Evolutionary conservation across 495 filamentous ascomycete species (phyloP), one percentile per base, ranked within the genome.

Genomic region (Tricharina praecox): DNA sequence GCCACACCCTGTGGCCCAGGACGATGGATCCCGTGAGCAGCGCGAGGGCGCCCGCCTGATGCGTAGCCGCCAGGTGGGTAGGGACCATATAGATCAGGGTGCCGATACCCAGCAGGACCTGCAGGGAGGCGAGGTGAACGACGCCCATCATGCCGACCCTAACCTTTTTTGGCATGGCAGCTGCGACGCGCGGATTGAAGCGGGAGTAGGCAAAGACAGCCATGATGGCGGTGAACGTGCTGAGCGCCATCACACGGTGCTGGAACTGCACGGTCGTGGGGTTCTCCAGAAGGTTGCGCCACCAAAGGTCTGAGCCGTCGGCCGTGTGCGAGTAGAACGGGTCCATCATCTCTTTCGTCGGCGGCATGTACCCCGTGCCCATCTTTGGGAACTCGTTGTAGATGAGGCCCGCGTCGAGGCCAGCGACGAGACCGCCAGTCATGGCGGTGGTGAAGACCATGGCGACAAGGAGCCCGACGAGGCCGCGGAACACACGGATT

Each of bases 311-410:
- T 25, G 77, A 76, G 18, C 66, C 55, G 60, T 93, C 85, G 33
- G 76, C 68, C 38, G 70, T 72, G 43, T 82, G 83, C 18, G 78
- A 83, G 71, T 96, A 97, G 66, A 85, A 87, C 34, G 73, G 66
- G 54, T 82, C 75, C 56, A 84, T 84, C 7, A 97, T 75, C 62
- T 97, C 90, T 0, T 72, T 67, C 48, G 68, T 75, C 1, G 90
- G 92, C 8, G 90, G 90, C 2, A 80, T 68, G 24, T 86, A 69
- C 1, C 84, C 84, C 1, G 70, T 65, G 23, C 92, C 90, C 90
- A 97, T 97, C 59, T 73, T 83, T 1, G 92, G 92, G 60, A 96
- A 95, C 56, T 96, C 85, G 60, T 96, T 96, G 68, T 97, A 97
- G 60, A 97, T 94, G 13, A 97, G 67, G 10, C 90, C 90, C 11